Evolutionary conservation across 2,329 filamentous ascomycete genomes (phyloP), one percentile per base, ranked within the genome.

Genomic region (Zalaria obscura): DNA sequence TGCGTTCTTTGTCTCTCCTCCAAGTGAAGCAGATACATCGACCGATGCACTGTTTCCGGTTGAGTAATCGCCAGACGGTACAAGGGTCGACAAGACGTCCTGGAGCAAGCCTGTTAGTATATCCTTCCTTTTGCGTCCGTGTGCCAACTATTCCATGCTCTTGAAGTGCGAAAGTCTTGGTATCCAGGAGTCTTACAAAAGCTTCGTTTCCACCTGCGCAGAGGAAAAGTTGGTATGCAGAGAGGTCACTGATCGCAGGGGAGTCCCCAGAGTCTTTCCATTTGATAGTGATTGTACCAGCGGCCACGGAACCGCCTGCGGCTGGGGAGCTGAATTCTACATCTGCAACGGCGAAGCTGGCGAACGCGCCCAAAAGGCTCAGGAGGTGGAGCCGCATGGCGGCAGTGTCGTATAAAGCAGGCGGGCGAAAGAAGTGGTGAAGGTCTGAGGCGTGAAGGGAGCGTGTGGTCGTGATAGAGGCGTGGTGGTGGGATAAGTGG

Each of bases 171-270:
- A 7, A 18, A 18, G 18, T 18, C 18, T 18, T 18, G 8, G 10
- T 3, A 9, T 28, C 26, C 4, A 25, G 26, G 27, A n/a, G 26
- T 47, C 58, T 43, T 58, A 75, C 67, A 62, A 68, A 63, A 11
- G 58, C 61, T 2, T 63, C 59, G 52, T 78, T 74, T 36, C 76
- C 74, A 41, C 78, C 78, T 5, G 73, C 70, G 51, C 73, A 75
- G 25, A 83, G 61, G 48, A 70, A 72, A 38, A 83, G 57, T 45
- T 72, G 63, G 55, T 76, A 83, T 11, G 65, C 64, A 2, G 60
- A 55, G 35, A 78, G 61, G 43, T 72, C 64, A 5, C 67, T 53
- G 31, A 77, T 54, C 3, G 60, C 53, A 2, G 75, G 73, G 35
- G 63, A 57, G 18, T 59, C 59, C 34, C 70, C 70, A 27, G 67